Conservation (phyloP, 1,284 basidiomycete species). For the Cryptococcus sp. region DNA sequence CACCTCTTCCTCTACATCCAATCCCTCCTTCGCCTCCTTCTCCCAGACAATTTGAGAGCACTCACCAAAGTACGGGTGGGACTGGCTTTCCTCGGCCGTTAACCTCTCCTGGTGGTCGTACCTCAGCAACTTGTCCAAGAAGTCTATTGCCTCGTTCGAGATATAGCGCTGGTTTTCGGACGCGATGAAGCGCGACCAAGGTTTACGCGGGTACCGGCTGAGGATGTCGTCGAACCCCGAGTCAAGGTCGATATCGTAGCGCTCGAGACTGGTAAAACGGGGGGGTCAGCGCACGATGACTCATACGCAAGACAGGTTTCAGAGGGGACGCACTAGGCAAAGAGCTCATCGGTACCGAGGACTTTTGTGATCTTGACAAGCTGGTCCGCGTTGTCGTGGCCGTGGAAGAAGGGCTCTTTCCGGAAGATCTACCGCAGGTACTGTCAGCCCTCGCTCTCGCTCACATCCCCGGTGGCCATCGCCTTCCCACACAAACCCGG, state of each 20-base stretch:
- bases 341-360: slow-evolving; percentile 92
- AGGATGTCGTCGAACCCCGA: slow-evolving; percentile 86
- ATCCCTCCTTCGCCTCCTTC: background rate
- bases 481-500: background rate
- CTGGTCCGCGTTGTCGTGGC: slow-evolving; percentile 98
- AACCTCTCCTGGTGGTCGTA: slow-evolving; percentile 95
- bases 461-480: background rate
- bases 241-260: slow-evolving; percentile 91
- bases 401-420: slow-evolving; percentile 99
- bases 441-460: slow-evolving; percentile 3
- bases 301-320: slow-evolving; percentile 9
- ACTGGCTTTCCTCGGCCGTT: slow-evolving; percentile 86
- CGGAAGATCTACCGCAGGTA: slow-evolving; percentile 78
- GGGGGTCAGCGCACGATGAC: background rate
- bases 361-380: slow-evolving; percentile 98
- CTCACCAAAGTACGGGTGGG: slow-evolving; percentile 82
- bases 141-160: slow-evolving; percentile 96
- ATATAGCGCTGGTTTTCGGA: slow-evolving; percentile 94
- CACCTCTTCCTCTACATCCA: no score
- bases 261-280: slow-evolving; percentile 62
- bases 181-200: slow-evolving; percentile 90
- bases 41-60: no score
- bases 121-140: slow-evolving; percentile 89
- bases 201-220: slow-evolving; percentile 86
- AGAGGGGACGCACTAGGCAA: slow-evolving; percentile 54